Base-by-base conservation (phyloP, 2,329 filamentous ascomycete genomes). In the Pyrenophora seminiperda region DNA sequence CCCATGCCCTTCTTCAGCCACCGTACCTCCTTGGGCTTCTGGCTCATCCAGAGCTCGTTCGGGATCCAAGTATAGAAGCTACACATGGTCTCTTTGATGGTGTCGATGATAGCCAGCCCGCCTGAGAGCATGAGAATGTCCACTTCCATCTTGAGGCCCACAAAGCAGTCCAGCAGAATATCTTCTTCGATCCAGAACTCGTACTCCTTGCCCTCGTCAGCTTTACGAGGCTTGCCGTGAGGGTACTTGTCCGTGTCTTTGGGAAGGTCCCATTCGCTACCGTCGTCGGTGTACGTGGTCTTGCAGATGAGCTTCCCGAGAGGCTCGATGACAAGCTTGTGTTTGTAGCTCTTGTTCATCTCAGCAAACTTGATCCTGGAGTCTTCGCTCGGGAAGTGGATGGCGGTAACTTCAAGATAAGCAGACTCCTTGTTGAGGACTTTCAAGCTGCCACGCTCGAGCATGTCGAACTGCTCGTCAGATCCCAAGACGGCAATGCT, bases 141-240 rank as follows among this genome's bases (percentile, higher is more conserved):
- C 5, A 66, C 76, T 29, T 74, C 63, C 39, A 80, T 65, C 66
- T 77, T 79, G 73, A 79, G 72, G 0, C 90, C 89, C 0, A 80
- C 71, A 50, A 82, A 81, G 64, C 88, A 83, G 47, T 82, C 75
- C 20, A 76, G 53, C 14, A 88, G 72, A 2, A 83, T 68, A 4
- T 79, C 70, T 19, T 84, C 81, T 53, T 96, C 91, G 3, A 96
- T 66, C 63, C 88, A 83, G 57, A 95, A 86, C 10, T 69, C 67
- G 54, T 76, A 73, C 37, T 76, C 77, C 34, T 49, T 59, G 30
- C 81, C 76, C 13, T 71, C 60, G 6, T 52, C 52, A 9, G 47
- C 44, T 49, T 50, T 55, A 6, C 50, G 41, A 19, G 61, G 59
- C 37, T 60, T 61, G 14, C 61, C 63, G 6, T 56, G 41, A 3